Base-by-base conservation (phyloP, 140 eudicot genomes). In the Senecio squalidus region DNA sequence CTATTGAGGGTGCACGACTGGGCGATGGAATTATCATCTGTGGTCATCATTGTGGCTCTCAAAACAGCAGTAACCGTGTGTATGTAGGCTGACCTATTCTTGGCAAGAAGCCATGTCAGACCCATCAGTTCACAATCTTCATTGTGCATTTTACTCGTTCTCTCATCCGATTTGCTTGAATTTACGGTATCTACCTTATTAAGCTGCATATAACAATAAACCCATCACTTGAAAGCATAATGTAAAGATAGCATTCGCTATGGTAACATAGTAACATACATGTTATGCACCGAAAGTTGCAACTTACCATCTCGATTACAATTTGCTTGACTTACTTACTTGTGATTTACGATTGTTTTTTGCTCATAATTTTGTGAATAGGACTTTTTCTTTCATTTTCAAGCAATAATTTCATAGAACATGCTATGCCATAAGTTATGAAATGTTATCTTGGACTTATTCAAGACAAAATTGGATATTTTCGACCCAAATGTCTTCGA, bases 101-200 rank as follows among this genome's bases (percentile, higher is more conserved):
- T 86, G 54, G 87, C 76, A n/a, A 91, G 96, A 43, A 91, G 96
- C 98, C 98, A 91, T 27, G 96, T 91, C 8, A 86, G 61, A 25
- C 98, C 96, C 98, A 91, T 91, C 27, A 86, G 67, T 64, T 86
- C 82, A 49, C 98, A 91, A 47, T 87, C 98, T 34, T 67, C 78
- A 40, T 59, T 77, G 10, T 74, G 81, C 89, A 86, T 79, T 82
- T 84, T 83, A 45, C 78, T 73, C 22, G 75, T 73, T 59, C 96
- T 69, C 30, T 77, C 85, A 15, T 74, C 84, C 14, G 69, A 48
- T 62, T 59, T 79, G 65, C 68, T 81, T 18, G 67, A 25, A 45
- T 72, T 74, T 6, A 63, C 75, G 14, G 29, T 38, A 56, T 71
- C 71, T 1, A 59, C 66, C 26, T 64, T 74, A 27, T 76, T 76